Percentiles rank a stretch among this genome's conserved stretches.
Evolutionary conservation across 305 asterid species (phyloP).

Genomic region (Fraxinus sp.): DNA sequence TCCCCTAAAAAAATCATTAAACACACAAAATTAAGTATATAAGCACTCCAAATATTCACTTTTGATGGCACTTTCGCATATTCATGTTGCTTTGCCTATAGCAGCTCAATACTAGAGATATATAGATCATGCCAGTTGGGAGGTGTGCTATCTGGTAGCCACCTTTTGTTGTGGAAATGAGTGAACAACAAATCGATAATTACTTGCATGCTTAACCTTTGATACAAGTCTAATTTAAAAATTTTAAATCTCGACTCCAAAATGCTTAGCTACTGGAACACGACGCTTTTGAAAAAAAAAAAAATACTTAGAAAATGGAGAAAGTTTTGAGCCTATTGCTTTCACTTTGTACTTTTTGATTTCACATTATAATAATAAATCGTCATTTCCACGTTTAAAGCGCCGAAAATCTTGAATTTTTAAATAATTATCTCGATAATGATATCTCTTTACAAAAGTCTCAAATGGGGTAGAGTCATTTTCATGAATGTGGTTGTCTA

Average conservation of each 20-base stretch:
- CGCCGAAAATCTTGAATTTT: neutral
- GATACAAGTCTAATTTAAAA: neutral
- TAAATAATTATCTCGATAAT: neutral
- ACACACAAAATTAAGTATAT: neutral
- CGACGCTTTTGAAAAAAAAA: neutral
- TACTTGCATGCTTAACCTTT: neutral
- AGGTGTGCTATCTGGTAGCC: neutral
- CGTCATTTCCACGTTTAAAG: neutral
- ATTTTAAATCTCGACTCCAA: neutral
- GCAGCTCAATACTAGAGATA: neutral
- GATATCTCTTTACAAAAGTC: conserved; percentile 14
- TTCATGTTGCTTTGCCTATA: neutral
- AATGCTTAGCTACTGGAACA: neutral
- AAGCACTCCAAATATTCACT: neutral
- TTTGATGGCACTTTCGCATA: neutral
- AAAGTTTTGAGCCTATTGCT: neutral
- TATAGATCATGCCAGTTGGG: neutral
- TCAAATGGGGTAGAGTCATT: conserved; percentile 30
- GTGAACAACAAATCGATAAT: neutral
- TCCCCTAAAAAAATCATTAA: neutral
- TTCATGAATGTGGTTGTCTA: conserved; percentile 20
- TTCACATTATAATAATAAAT: neutral
- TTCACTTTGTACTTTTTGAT: neutral
- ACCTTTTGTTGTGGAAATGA: neutral
- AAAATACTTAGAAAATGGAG: neutral